A percentile compares a stretch with the other conserved stretches of the same genome.
Evolutionary conservation across 2,329 filamentous ascomycete species (phyloP).

Genomic region (Venturia asperata): DNA sequence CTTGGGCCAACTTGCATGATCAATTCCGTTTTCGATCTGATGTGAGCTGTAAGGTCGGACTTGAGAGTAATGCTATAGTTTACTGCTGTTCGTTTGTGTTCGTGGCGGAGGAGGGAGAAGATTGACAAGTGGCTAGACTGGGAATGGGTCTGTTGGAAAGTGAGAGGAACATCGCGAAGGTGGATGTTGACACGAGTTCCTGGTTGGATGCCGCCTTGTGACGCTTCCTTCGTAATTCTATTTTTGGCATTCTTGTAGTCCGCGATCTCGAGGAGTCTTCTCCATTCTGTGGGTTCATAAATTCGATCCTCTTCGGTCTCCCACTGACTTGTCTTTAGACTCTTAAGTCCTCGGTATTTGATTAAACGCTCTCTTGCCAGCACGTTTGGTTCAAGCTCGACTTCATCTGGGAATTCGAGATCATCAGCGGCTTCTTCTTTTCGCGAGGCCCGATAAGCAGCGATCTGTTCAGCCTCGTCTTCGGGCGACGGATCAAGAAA

Average conservation of each 20-base stretch:
- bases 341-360: conserved; percentile 87
- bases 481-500: conserved; percentile 74
- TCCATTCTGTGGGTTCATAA: conserved; percentile 86
- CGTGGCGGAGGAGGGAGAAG: conserved; percentile 84
- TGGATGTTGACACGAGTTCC: conserved; percentile 79
- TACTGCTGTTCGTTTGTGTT: conserved; percentile 85
- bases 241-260: conserved; percentile 83
- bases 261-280: conserved; percentile 73
- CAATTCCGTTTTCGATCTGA: conserved; percentile 88
- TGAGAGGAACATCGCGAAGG: conserved; percentile 53
- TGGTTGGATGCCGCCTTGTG: conserved; percentile 78
- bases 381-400: conserved; percentile 84
- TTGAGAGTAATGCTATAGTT: conserved; percentile 86
- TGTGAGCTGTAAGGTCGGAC: conserved; percentile 64
- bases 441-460: conserved; percentile 63
- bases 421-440: conserved; percentile 80
- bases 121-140: conserved; percentile 51
- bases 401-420: conserved; percentile 92
- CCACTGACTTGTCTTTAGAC: conserved; percentile 79
- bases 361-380: conserved; percentile 77
- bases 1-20: conserved; percentile 87
- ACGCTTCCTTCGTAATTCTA: conserved; percentile 68
- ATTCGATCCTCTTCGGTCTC: conserved; percentile 79
- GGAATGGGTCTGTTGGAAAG: conserved; percentile 47
- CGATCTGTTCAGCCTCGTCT: conserved; percentile 76